These are phyloP conservation scores for Xerocomellus amylosporus DNA, from an alignment of 768 basidiomycete genomes.

Conservation along the genomic window DNA sequence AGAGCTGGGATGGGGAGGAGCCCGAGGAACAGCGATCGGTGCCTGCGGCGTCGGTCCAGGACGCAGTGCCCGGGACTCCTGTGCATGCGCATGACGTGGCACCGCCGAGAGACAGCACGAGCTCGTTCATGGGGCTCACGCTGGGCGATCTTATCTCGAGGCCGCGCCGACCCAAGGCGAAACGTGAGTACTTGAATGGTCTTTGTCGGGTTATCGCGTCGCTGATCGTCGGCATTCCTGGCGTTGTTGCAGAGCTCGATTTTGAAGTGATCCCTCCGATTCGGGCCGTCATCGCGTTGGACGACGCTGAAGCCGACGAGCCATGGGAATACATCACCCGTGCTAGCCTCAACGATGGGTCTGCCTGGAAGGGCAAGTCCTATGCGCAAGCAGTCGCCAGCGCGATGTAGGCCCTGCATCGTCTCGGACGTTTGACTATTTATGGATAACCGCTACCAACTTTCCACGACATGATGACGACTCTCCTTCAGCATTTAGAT, in stretches of 20 bases:
- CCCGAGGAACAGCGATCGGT: slow-evolving; percentile 3
- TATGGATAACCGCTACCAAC: slow-evolving; percentile 2
- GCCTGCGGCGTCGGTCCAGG: not conserved
- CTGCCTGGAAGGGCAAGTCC: slow-evolving; percentile 32
- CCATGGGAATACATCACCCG: slow-evolving; percentile 34
- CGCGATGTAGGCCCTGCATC: slow-evolving; percentile 17
- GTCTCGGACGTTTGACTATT: not conserved
- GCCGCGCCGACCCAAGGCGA: slow-evolving; percentile 23
- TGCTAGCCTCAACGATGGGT: slow-evolving; percentile 25
- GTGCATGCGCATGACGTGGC: not conserved
- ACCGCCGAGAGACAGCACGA: slow-evolving; percentile 3
- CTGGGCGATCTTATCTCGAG: slow-evolving; percentile 28
- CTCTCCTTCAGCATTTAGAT: slow-evolving; percentile 14
- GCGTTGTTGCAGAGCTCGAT: slow-evolving; percentile 19
- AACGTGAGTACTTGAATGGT: slow-evolving; percentile 16
- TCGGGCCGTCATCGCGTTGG: slow-evolving; percentile 32
- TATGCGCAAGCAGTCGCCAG: slow-evolving; percentile 30
- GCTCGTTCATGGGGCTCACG: slow-evolving; percentile 22
- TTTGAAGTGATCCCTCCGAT: slow-evolving; percentile 32
- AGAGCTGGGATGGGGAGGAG: slow-evolving; percentile 29
- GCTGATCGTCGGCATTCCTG: not conserved
- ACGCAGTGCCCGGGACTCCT: not conserved
- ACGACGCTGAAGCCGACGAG: slow-evolving; percentile 29
- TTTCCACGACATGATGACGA: slow-evolving; percentile 15
- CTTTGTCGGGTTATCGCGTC: not conserved